A percentile compares a stretch with the other conserved stretches of the same genome.
These are phyloP conservation scores for Calonectria ilicicola DNA, from an alignment of 2,329 filamentous ascomycete species.

Conservation along the genomic window DNA sequence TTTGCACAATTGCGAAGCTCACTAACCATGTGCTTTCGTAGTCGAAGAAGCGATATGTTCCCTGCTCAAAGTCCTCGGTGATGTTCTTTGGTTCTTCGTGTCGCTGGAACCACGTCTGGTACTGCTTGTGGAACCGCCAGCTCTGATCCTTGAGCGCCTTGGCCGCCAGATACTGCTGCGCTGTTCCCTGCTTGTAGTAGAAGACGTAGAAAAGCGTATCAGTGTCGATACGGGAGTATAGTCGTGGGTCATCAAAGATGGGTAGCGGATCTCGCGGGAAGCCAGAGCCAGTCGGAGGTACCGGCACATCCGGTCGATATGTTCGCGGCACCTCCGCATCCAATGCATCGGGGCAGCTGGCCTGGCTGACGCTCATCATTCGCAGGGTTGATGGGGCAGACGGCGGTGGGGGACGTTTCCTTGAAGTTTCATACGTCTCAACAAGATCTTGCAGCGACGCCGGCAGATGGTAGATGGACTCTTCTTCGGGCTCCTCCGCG, in stretches of 20 bases:
- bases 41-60: conserved; percentile 99
- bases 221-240: conserved; percentile 92
- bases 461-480: conserved; percentile 94
- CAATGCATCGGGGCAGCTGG: conserved; percentile 77
- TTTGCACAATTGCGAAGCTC: neutral
- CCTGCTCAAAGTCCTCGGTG: conserved; percentile 98
- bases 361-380: conserved; percentile 81
- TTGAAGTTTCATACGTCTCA: conserved; percentile 89
- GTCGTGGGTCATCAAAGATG: conserved; percentile 89
- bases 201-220: conserved; percentile 99
- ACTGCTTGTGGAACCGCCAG: conserved; percentile 99
- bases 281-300: conserved; percentile 79
- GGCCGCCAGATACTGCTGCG: conserved; percentile 94
- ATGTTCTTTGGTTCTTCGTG: conserved; percentile 99
- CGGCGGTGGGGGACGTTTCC: conserved; percentile 72
- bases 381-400: conserved; percentile 76
- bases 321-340: conserved; percentile 87
- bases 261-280: conserved; percentile 94
- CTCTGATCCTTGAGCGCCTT: conserved; percentile 98
- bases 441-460: conserved; percentile 89
- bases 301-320: conserved; percentile 86
- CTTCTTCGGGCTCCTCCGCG: conserved; percentile 65
- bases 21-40: conserved; percentile 98
- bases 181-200: conserved; percentile 97
- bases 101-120: conserved; percentile 98